Evolutionary conservation across 1,139 yeast genomes (phyloP).

Genomic region (Groenewaldozyma sp.): DNA sequence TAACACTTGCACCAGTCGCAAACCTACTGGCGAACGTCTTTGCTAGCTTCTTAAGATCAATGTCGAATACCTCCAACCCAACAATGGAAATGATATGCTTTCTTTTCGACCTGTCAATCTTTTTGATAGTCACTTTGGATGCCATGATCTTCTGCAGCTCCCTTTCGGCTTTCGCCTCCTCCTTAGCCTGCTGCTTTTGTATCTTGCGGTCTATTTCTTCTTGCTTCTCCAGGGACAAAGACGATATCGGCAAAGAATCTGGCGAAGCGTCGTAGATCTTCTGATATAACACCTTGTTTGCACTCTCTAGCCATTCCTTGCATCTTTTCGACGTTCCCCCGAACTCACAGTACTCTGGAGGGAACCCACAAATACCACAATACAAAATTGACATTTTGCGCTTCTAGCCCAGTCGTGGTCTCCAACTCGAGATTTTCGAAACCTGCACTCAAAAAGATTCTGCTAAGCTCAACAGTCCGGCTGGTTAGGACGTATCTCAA

Average conservation of each 20-base stretch:
- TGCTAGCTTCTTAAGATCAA: conserved; percentile 83
- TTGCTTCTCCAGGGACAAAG: conserved; percentile 65
- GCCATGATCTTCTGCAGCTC: conserved; percentile 71
- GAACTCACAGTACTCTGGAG: conserved; percentile 93
- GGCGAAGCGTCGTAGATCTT: conserved; percentile 50
- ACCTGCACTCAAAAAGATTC: too few species aligned
- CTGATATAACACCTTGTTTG: conserved; percentile 47
- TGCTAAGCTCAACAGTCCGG: too few species aligned
- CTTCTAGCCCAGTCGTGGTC: too few species aligned
- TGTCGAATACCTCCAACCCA: conserved; percentile 78
- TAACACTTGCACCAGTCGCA: conserved; percentile 96
- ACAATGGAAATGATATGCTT: conserved; percentile 80
- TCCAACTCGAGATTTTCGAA: too few species aligned
- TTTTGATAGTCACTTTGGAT: conserved; percentile 71
- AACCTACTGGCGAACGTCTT: conserved; percentile 89
- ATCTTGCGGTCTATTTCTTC: conserved; percentile 74
- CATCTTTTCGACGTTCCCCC: conserved; percentile 77
- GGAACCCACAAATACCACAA: conserved; percentile 80
- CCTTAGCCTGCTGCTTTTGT: conserved; percentile 78
- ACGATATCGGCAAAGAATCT: conserved; percentile 38
- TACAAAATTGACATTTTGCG: conserved; percentile 36
- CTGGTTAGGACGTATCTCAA: too few species aligned
- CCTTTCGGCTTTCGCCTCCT: conserved; percentile 80
- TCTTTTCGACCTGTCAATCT: conserved; percentile 85
- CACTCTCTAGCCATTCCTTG: conserved; percentile 66